A percentile compares a stretch with the other conserved stretches of the same genome.
Evolutionary conservation across 306 rosid genomes (phyloP).

Genomic region (Acacia crassicarpa): DNA sequence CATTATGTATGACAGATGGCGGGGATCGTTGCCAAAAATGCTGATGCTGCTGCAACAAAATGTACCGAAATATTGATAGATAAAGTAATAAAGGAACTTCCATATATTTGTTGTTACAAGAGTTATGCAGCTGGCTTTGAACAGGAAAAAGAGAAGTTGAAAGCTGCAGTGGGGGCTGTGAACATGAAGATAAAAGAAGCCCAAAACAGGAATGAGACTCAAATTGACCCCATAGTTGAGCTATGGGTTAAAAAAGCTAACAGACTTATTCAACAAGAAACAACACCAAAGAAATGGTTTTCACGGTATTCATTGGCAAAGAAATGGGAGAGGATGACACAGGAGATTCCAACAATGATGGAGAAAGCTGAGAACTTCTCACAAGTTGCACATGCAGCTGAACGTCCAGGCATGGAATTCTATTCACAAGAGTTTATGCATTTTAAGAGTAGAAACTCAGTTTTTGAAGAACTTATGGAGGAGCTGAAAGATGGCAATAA

Average conservation of each 20-base stretch:
- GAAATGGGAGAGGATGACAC: neutral
- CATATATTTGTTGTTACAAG: constrained; percentile 13
- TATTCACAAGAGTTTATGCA: neutral
- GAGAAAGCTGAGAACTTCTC: neutral
- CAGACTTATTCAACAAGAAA: neutral
- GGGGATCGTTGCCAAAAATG: neutral
- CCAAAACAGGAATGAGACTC: neutral
- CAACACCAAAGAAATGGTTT: neutral
- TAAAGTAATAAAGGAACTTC: neutral
- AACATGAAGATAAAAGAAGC: neutral
- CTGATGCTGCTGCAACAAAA: neutral
- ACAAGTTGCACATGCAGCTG: neutral
- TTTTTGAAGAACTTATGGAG: constrained; percentile 4
- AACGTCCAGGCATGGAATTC: constrained; percentile 24
- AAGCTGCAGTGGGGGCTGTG: neutral
- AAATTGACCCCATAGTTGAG: rapidly evolving
- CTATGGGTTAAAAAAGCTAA: neutral
- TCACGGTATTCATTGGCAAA: neutral
- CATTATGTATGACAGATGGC: neutral
- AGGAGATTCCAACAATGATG: neutral
- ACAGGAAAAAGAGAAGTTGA: neutral
- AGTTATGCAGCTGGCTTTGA: neutral
- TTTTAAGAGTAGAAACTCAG: neutral
- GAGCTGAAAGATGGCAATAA: constrained; percentile 1
- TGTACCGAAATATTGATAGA: neutral